phyloP scores from a whole-genome alignment of 2,329 filamentous ascomycete species.

The Colletotrichum orbiculare region DNA sequence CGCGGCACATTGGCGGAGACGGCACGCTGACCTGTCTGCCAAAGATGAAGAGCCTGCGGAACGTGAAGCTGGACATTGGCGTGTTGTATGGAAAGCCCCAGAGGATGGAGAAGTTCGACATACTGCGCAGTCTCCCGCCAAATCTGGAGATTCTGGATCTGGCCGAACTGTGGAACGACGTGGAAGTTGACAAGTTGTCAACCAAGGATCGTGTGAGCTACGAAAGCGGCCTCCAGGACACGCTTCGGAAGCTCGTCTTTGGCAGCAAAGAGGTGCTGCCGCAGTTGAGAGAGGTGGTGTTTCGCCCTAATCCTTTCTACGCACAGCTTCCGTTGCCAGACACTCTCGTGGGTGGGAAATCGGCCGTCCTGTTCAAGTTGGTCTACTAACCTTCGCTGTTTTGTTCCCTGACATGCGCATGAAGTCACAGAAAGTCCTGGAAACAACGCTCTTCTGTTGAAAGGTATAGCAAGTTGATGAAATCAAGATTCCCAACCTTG shows the following conservation, averaged over 20 bases:
- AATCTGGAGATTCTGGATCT: constrained; percentile 26
- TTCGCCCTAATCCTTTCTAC: constrained; percentile 32
- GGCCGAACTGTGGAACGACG: constrained; percentile 32
- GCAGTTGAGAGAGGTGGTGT: constrained; percentile 29
- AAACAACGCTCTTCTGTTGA: not conserved
- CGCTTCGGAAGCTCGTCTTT: constrained; percentile 46
- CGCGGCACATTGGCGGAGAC: constrained; percentile 29
- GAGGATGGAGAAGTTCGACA: constrained; percentile 18
- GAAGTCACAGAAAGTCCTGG: not conserved
- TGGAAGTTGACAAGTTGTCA: constrained; percentile 25
- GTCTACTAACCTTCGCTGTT: constrained; percentile 1
- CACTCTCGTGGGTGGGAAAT: constrained; percentile 8
- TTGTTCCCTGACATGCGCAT: not conserved
- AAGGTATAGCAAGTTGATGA: no score
- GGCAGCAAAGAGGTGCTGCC: constrained; percentile 18
- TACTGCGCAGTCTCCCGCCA: constrained; percentile 1
- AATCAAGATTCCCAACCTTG: no score
- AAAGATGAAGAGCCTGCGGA: constrained; percentile 30
- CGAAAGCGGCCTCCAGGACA: constrained; percentile 45
- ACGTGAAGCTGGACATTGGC: constrained; percentile 32
- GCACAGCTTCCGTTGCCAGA: constrained; percentile 28
- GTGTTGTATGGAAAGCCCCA: constrained; percentile 23
- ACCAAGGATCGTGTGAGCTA: constrained; percentile 38
- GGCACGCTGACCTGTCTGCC: constrained; percentile 26
- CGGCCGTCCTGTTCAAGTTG: constrained; percentile 23